Evolutionary conservation across 805 yeast species (phyloP), one percentile per base, ranked within the genome.

Genomic region (Teunomyces aglyptinius): DNA sequence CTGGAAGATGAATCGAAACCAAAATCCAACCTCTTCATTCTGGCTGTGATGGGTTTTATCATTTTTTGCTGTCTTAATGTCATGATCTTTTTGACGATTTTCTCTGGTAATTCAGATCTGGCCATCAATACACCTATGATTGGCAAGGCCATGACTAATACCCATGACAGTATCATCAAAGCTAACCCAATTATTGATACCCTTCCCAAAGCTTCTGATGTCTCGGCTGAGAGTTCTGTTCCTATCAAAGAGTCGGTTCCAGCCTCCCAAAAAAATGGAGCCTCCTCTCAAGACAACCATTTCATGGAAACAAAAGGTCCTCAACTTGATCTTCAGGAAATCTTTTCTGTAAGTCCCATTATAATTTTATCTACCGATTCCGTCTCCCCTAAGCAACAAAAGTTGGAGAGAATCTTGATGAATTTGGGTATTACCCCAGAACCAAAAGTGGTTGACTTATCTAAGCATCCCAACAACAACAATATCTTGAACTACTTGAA

Each of bases 361-460:
- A 60, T 54, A 13, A 48, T 67, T 2, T 36, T 68, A 3, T 49
- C 67, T 24, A 51, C 60, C 41, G 57, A 59, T 43, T 60, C 60
- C 32, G 56, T 55, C 19, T 52, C 51, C 15, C 24, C 44, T 12
- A 45, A 40, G n/a, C 47, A 46, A 31, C 44, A 35, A 26, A 32
- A 32, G 40, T 54, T 54, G 4, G 58, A 53, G 34, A 55, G 52
- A 7, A 52, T 68, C 8, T 53, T 60, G 13, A 26, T 47, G 16
- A 54, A 49, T 18, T 48, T 68, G 22, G 58, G 55, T 34, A 64
- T 68, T 26, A 57, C 53, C 13, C 73, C 73, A 3, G 70, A 66
- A 49, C 67, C 71, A 22, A 59, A 60, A 42, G 52, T 59, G 15
- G 61, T 68, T 5, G 55, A 65, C 46, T 54, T 68, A 35, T 50